Percentiles rank a stretch among this genome's conserved stretches.
Conservation (phyloP, 192 early-diverging fungal species). For the Martensiomyces pterosporus region DNA sequence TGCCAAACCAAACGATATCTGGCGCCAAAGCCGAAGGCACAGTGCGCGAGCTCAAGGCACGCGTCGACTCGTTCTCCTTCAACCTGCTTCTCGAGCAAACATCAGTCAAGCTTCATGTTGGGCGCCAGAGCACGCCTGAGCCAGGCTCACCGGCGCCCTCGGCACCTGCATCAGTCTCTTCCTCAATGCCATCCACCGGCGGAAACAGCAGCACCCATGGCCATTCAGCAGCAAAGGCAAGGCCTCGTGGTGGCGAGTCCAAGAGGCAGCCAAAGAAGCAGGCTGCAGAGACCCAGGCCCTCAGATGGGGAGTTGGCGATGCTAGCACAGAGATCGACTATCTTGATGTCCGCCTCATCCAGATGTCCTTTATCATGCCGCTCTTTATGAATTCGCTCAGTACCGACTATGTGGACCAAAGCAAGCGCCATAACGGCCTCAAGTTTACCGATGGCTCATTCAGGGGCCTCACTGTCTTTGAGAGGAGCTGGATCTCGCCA, state of each 20-base stretch:
- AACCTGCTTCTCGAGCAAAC: slow-evolving; percentile 41
- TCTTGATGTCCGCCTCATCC: slow-evolving; percentile 47
- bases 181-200: neutral
- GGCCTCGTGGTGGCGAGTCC: too few relatives aligned
- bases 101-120: slow-evolving; percentile 35
- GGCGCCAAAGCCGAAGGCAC: slow-evolving; percentile 49
- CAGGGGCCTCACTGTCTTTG: slow-evolving; percentile 12
- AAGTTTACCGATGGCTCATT: slow-evolving; percentile 21
- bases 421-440: slow-evolving; percentile 22
- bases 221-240: too few relatives aligned
- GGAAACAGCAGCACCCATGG: neutral
- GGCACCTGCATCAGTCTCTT: too few relatives aligned
- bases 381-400: slow-evolving; percentile 29
- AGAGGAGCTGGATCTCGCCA: slow-evolving; percentile 36
- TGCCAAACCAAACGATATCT: neutral
- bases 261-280: neutral
- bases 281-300: slow-evolving; percentile 21
- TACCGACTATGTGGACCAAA: neutral
- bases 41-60: slow-evolving; percentile 45
- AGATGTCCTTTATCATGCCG: slow-evolving; percentile 42
- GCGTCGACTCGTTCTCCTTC: slow-evolving; percentile 47
- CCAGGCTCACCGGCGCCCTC: too few relatives aligned
- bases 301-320: slow-evolving; percentile 52
- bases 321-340: slow-evolving; percentile 50
- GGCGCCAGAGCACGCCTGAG: neutral